Evolutionary conservation across 169 alveolate genomes (phyloP).

Genomic region (Plasmodium gallinaceum): DNA sequence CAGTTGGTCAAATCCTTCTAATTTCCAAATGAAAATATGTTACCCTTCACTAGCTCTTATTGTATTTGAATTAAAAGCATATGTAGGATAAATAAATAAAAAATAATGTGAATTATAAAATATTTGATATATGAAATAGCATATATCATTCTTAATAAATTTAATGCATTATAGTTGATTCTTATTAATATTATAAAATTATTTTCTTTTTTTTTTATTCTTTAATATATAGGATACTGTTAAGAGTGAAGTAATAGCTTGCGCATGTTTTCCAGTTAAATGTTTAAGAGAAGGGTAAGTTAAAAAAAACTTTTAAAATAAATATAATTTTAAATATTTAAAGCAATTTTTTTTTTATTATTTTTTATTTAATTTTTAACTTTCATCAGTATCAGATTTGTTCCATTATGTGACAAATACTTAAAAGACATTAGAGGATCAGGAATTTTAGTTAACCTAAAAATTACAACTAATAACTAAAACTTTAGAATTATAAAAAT

Average conservation of each 20-base stretch:
- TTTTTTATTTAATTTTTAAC: slow-evolving; percentile 76
- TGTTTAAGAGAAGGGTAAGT: slow-evolving; percentile 80
- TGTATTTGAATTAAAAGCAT: slow-evolving; percentile 76
- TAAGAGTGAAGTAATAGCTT: slow-evolving; percentile 82
- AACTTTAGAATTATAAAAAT: background rate
- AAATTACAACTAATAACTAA: slow-evolving; percentile 56
- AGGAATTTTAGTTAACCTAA: slow-evolving; percentile 84
- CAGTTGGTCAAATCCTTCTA: slow-evolving; percentile 76
- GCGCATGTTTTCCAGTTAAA: slow-evolving; percentile 84
- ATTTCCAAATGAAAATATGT: slow-evolving; percentile 62
- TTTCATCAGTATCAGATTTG: slow-evolving; percentile 90
- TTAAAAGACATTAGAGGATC: slow-evolving; percentile 85
- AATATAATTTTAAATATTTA: slow-evolving; percentile 1
- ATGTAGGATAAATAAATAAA: slow-evolving; percentile 41
- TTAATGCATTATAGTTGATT: too few relatives aligned
- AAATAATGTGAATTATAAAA: background rate
- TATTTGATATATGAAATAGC: background rate
- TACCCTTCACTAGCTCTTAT: slow-evolving; percentile 76
- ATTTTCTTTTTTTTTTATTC: background rate
- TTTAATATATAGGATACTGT: slow-evolving; percentile 77
- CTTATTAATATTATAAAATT: too few relatives aligned
- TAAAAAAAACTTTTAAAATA: slow-evolving; percentile 4
- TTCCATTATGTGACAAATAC: slow-evolving; percentile 86
- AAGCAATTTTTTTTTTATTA: background rate
- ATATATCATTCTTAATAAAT: too few relatives aligned